Conservation (phyloP, 2,329 filamentous ascomycete genomes). For the Helotiales sp. region DNA sequence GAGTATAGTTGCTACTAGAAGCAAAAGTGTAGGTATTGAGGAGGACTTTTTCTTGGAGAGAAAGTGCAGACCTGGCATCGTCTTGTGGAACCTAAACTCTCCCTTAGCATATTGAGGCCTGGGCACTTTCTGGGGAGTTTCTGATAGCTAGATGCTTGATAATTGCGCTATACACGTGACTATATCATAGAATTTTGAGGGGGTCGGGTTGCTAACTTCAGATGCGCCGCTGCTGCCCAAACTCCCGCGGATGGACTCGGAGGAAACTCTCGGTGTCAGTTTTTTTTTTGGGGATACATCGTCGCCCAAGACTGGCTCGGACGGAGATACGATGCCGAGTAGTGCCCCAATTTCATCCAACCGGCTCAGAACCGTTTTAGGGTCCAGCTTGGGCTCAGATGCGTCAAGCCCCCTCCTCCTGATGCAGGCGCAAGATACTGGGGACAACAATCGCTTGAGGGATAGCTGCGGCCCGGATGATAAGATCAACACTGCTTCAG, state of each 20-base stretch:
- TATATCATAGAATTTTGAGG: slow-evolving; percentile 42
- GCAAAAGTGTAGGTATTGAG: slow-evolving; percentile 49
- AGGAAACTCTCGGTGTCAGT: slow-evolving; percentile 29
- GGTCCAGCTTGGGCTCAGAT: slow-evolving; percentile 26
- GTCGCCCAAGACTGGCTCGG: slow-evolving; percentile 26
- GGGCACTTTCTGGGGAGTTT: slow-evolving; percentile 5
- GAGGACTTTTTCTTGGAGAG: slow-evolving; percentile 50
- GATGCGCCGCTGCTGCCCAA: slow-evolving; percentile 41
- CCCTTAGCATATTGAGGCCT: not conserved
- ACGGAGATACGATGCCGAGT: slow-evolving; percentile 26
- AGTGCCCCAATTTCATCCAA: slow-evolving; percentile 34
- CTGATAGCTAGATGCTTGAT: slow-evolving; percentile 47
- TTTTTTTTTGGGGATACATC: slow-evolving; percentile 21
- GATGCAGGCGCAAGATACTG: slow-evolving; percentile 11
- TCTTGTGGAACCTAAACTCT: slow-evolving; percentile 48
- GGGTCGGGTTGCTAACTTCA: slow-evolving; percentile 39
- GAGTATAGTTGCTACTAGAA: slow-evolving; percentile 52
- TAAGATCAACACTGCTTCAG: slow-evolving; percentile 20
- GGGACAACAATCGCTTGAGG: slow-evolving; percentile 23
- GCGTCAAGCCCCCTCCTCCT: slow-evolving; percentile 17
- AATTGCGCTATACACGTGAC: slow-evolving; percentile 41
- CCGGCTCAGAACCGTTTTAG: slow-evolving; percentile 29
- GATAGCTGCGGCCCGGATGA: slow-evolving; percentile 24
- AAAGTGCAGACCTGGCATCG: slow-evolving; percentile 52
- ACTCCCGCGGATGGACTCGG: slow-evolving; percentile 34